Base-by-base conservation (phyloP, 768 basidiomycete genomes). In the Phanerodontia chrysosporium region DNA sequence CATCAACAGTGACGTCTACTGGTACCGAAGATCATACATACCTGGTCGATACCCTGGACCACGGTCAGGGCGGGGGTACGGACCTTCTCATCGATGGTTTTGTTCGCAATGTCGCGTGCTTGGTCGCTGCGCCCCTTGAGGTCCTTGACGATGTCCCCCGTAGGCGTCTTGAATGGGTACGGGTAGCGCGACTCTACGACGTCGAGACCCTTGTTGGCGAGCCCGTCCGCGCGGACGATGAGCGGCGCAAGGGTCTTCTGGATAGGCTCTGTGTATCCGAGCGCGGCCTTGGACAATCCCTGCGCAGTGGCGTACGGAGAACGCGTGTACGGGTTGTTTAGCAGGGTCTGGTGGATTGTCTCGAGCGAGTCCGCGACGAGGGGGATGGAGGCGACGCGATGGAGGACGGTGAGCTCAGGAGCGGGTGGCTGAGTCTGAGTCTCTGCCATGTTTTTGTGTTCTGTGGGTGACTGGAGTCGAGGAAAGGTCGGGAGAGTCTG, bases 201-300 rank as follows among this genome's bases (percentile, higher is more conserved):
- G 68, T 92, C 89, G 39, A 90, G 78, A 28, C 83, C 87, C 75
- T 82, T 85, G 79, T 90, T 89, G 28, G 87, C 90, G 54, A 74
- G 74, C n/a, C 73, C 81, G 63, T 92, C 83, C 1, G 81, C 87
- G 49, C 80, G 77, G 55, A 76, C 73, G 64, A 91, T 81, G 32
- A 89, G 67, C 8, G 90, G 88, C 0, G 84, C 85, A 22, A 92
- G 73, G 55, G 79, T 81, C 53, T 78, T 73, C 64, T 88, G 86
- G 45, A 91, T 58, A 3, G 90, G 89, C 65, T 83, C 83, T 0
- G 87, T 80, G 64, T 79, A 78, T 70, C 65, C 60, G 35, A 72
- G 56, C 3, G 71, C 73, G 21, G 64, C 61, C 44, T 68, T 69
- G 2, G 87, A 83, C 49, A 92, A 58, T 46, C 72, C 78, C 63